Base-by-base conservation (phyloP, 495 filamentous ascomycete genomes). In the Annulohypoxylon bovei region DNA sequence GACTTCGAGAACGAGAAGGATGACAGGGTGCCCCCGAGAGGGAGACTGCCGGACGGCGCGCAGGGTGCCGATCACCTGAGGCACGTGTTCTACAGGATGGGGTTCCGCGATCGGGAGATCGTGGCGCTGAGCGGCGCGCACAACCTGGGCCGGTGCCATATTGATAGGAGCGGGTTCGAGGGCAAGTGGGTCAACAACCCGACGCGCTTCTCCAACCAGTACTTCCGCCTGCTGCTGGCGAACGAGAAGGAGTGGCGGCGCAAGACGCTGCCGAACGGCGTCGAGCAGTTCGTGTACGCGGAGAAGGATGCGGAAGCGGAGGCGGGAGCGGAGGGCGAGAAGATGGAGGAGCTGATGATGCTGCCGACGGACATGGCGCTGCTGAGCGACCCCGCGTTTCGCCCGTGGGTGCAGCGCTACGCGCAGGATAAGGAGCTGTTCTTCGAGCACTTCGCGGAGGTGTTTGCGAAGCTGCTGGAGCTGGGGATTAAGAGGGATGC, bases 101-200 rank as follows among this genome's bases (percentile, higher is more conserved):
- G 88, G n/a, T 89, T 89, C 78, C 82, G 83, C 66, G 86, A 90
- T 68, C 85, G 84, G 72, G 87, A 90, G 77, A 89, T 89, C 49
- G 88, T 90, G 2, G 88, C 86, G 22, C 65, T 89, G 71, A 68
- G 81, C 9, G 87, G 88, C n/a, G 88, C 87, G 60, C 87, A 89
- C 67, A 89, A 84, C 62, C 77, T 89, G 4, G 87, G 87, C 1
- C 81, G 88, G n/a, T 88, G 86, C 73, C 87, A 89, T 70, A 75
- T 62, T n/a, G 86, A 89, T 70, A 82, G 87, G 14, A 85, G 81
- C 35, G 88, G 88, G 11, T 90, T 89, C 71, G 79, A 88, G 37
- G 87, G 87, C 0, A 81, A 87, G 46, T 89, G 88, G 88, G 87
- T 89, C 54, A 87, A 88, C 65, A 88, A 86, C 72, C 88, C 87